Evolutionary conservation across 2,329 filamentous ascomycete genomes (phyloP).

Genomic region (Orbilia ellipsospora): DNA sequence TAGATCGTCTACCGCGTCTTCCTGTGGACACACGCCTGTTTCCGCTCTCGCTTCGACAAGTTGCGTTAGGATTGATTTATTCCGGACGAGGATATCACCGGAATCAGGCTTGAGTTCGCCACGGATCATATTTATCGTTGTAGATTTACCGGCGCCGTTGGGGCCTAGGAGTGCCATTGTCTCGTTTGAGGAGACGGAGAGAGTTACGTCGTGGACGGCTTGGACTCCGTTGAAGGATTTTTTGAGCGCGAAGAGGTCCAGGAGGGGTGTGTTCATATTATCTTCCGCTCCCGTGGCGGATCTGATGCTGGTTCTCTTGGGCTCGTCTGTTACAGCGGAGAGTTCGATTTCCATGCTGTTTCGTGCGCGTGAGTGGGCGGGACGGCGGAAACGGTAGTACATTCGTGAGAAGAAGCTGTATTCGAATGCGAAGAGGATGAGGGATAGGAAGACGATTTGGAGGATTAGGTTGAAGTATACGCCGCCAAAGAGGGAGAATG

Average conservation of each 20-base stretch:
- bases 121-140: slow-evolving; percentile 86
- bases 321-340: background rate
- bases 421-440: slow-evolving; percentile 81
- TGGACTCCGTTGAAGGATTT: slow-evolving; percentile 82
- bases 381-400: slow-evolving; percentile 57
- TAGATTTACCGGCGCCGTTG: slow-evolving; percentile 93
- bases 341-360: slow-evolving; percentile 63
- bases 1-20: slow-evolving; percentile 61
- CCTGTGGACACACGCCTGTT: slow-evolving; percentile 62
- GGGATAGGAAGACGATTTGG: slow-evolving; percentile 78
- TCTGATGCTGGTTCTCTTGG: background rate
- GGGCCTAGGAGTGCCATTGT: slow-evolving; percentile 90
- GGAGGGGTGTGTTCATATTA: slow-evolving; percentile 71
- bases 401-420: slow-evolving; percentile 69
- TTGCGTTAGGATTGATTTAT: slow-evolving; percentile 52
- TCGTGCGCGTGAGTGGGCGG: slow-evolving; percentile 62
- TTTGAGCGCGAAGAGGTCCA: slow-evolving; percentile 76
- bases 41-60: slow-evolving; percentile 54
- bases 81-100: slow-evolving; percentile 74
- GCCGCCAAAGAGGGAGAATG: slow-evolving; percentile 75
- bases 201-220: slow-evolving; percentile 87
- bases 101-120: slow-evolving; percentile 83
- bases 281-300: slow-evolving; percentile 6
- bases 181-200: slow-evolving; percentile 80
- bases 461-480: slow-evolving; percentile 84